Conservation (phyloP, 2,329 filamentous ascomycete genomes). For the Mycosphaerella arachidis region DNA sequence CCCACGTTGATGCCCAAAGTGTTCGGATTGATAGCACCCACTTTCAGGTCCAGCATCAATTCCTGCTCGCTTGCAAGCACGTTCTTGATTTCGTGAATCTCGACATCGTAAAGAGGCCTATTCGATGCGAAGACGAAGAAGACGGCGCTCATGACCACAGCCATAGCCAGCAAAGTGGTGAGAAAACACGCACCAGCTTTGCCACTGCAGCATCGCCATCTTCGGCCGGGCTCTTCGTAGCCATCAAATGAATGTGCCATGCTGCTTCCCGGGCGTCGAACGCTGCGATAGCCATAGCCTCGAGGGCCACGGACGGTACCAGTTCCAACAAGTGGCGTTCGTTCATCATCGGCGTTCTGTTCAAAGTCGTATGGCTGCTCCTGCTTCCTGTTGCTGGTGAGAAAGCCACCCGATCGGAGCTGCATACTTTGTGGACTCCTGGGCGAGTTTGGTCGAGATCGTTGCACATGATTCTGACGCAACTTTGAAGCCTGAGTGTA, state of each 20-base stretch:
- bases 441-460: slow-evolving; percentile 64
- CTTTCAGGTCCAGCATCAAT: slow-evolving; percentile 86
- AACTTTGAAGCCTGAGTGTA: slow-evolving; percentile 69
- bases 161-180: slow-evolving; percentile 72
- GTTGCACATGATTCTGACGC: slow-evolving; percentile 48
- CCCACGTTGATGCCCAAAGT: slow-evolving; percentile 82
- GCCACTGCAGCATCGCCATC: slow-evolving; percentile 36
- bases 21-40: slow-evolving; percentile 88
- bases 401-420: slow-evolving; percentile 37
- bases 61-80: slow-evolving; percentile 92
- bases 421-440: slow-evolving; percentile 45
- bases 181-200: slow-evolving; percentile 83
- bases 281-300: slow-evolving; percentile 35
- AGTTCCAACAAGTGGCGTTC: slow-evolving; percentile 67
- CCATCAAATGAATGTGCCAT: slow-evolving; percentile 46
- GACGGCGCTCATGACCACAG: slow-evolving; percentile 79
- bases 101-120: slow-evolving; percentile 74
- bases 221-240: slow-evolving; percentile 24
- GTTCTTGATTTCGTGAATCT: slow-evolving; percentile 76
- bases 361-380: slow-evolving; percentile 69
- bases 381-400: slow-evolving; percentile 47
- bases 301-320: slow-evolving; percentile 23
- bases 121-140: slow-evolving; percentile 89
- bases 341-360: slow-evolving; percentile 80
- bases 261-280: slow-evolving; percentile 45